Base-by-base conservation (phyloP, 2,329 filamentous ascomycete species). In the Teratosphaeriaceae sp. region DNA sequence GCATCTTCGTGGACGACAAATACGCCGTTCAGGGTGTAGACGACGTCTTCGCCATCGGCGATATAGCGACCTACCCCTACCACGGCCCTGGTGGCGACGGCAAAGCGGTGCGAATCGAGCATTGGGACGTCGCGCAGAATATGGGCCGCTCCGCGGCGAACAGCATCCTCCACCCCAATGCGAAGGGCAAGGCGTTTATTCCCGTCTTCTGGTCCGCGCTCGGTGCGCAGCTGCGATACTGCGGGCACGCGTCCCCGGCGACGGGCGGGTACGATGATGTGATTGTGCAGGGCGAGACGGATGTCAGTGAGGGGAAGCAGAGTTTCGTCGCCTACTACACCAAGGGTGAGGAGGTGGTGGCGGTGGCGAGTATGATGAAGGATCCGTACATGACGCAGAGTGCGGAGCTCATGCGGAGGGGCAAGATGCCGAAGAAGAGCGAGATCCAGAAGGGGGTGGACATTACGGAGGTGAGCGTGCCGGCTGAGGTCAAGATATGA, bases 91-190 rank as follows among this genome's bases (percentile, higher is more conserved):
- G 86, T 19, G 84, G 87, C 20, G 75, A 84, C 13, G 87, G 85
- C 49, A 74, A 74, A 34, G 74, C 76, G 15, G 79, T 84, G 1
- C 83, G 92, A 50, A 96, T 97, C 60, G 92, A 98, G 72, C 92
- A 98, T 64, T 98, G 92, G 92, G 90, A 96, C 66, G 92, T 98
- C 2, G 92, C 92, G 3, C 92, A 97, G 61, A 96, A 97, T 59
- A 75, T 86, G 1, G 92, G 92, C 2, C 85, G 90, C 33, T 75
- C 77, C 19, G 90, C 84, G 1, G 92, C 88, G 1, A 73, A 74
- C 40, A 79, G 85, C 55, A 95, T 98, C 58, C 76, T 80, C 52
- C 73, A 84, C 56, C 76, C 83, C 0, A 66, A 74, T 6, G 63
- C 74, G 35, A 65, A 75, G 33, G 72, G 80, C 1, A 80, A 85